phyloP scores from a whole-genome alignment of 2,329 filamentous ascomycete genomes.

The Calonectria pseudoturangicola region DNA sequence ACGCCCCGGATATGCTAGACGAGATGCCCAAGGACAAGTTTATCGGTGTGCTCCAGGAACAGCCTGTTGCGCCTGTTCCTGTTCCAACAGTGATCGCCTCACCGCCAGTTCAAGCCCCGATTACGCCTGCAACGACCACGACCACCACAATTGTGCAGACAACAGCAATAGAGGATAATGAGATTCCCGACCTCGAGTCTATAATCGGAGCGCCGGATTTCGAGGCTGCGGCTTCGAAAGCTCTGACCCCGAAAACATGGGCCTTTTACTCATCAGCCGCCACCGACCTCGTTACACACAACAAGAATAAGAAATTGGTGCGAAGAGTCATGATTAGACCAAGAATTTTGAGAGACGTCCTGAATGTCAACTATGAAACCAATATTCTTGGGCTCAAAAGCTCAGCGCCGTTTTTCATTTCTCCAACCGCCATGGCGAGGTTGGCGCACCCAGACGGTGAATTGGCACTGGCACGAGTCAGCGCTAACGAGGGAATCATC shows the following conservation, averaged over 20 bases:
- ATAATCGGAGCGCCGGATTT: constrained; percentile 71
- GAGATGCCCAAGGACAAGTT: constrained; percentile 66
- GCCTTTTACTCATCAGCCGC: constrained; percentile 74
- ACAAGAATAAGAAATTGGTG: constrained; percentile 69
- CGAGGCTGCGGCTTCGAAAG: constrained; percentile 66
- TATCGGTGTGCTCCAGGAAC: constrained; percentile 67
- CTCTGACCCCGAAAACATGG: constrained; percentile 69
- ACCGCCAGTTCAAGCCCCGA: not conserved
- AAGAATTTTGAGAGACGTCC: constrained; percentile 68
- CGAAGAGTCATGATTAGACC: constrained; percentile 72
- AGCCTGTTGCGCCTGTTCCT: not conserved
- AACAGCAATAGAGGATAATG: not conserved
- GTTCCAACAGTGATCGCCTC: not conserved
- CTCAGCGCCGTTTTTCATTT: constrained; percentile 49
- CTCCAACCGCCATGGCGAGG: constrained; percentile 47
- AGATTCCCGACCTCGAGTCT: constrained; percentile 63
- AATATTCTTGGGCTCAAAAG: constrained; percentile 46
- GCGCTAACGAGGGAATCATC: constrained; percentile 67
- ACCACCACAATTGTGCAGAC: constrained; percentile 21
- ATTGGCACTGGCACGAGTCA: constrained; percentile 68
- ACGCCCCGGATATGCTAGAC: constrained; percentile 64
- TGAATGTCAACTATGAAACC: constrained; percentile 57
- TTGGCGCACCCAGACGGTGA: constrained; percentile 63
- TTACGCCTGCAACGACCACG: not conserved
- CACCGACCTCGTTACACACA: constrained; percentile 70